Evolutionary conservation across 1,284 basidiomycete genomes (phyloP).

Genomic region (Phlebopus sp.): DNA sequence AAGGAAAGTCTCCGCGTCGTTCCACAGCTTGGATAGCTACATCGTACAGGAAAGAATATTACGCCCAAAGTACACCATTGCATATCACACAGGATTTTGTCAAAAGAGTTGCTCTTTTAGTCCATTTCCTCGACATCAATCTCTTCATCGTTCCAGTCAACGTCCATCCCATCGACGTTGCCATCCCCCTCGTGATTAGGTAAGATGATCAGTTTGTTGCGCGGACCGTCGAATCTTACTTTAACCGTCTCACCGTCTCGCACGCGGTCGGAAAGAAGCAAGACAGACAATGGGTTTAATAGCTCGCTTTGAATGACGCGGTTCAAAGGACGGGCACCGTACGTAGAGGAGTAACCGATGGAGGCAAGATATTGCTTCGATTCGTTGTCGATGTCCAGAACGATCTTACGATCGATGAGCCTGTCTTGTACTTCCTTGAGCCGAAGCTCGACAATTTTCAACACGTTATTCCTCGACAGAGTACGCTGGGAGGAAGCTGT

Average conservation of each 20-base stretch:
- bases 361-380: slow-evolving; percentile 84
- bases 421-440: slow-evolving; percentile 73
- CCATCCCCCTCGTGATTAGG: slow-evolving; percentile 80
- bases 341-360: slow-evolving; percentile 80
- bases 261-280: slow-evolving; percentile 83
- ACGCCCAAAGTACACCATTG: background rate
- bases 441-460: slow-evolving; percentile 85
- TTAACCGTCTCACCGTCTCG: slow-evolving; percentile 79
- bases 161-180: slow-evolving; percentile 54
- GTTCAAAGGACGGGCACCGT: slow-evolving; percentile 91
- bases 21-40: too few species aligned
- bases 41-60: background rate
- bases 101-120: slow-evolving; percentile 31
- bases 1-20: slow-evolving; percentile 20
- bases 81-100: background rate
- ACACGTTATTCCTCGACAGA: slow-evolving; percentile 70
- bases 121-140: slow-evolving; percentile 82
- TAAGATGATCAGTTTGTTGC: slow-evolving; percentile 77
- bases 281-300: slow-evolving; percentile 87
- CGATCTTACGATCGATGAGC: slow-evolving; percentile 78
- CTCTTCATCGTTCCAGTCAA: slow-evolving; percentile 51
- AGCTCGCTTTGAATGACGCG: slow-evolving; percentile 92
- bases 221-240: slow-evolving; percentile 80
- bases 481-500: slow-evolving; percentile 52
- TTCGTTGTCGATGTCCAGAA: slow-evolving; percentile 69